Percentiles rank a stretch among this genome's conserved stretches.
phyloP scores from a whole-genome alignment of 805 yeast species.

The Vanderwaltozyma tropicalis region DNA sequence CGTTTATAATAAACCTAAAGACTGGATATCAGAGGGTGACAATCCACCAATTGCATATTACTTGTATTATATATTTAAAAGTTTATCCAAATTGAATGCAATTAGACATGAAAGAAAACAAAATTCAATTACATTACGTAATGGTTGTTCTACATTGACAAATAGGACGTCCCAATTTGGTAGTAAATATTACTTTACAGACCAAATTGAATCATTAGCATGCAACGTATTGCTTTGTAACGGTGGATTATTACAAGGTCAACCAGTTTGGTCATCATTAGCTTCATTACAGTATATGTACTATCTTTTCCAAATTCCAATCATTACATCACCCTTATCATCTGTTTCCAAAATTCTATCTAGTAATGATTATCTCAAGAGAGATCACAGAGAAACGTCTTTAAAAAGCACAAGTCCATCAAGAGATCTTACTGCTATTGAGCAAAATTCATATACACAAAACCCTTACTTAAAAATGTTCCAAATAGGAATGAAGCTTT shows the following conservation, averaged over 20 bases:
- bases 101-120: conserved; percentile 8
- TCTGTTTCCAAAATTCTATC: conserved; percentile 13
- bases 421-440: conserved; percentile 18
- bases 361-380: neutral
- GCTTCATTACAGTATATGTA: conserved; percentile 17
- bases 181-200: conserved; percentile 12
- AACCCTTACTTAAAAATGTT: conserved; percentile 26
- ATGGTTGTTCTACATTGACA: conserved; percentile 9
- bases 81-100: conserved; percentile 13
- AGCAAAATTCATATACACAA: conserved; percentile 12
- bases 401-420: neutral
- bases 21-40: conserved; percentile 26
- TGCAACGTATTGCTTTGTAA: conserved; percentile 22
- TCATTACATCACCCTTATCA: conserved; percentile 23
- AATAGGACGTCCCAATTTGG: conserved; percentile 25
- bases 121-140: conserved; percentile 19
- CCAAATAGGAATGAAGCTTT: conserved; percentile 21
- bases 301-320: conserved; percentile 24
- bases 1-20: conserved; percentile 9
- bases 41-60: conserved; percentile 34
- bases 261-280: conserved; percentile 19
- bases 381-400: neutral
- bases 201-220: conserved; percentile 21
- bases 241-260: conserved; percentile 24
- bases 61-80: conserved; percentile 27